These are phyloP conservation scores for Bretziella fagacearum DNA, from an alignment of 2,329 filamentous ascomycete species.

Conservation along the genomic window DNA sequence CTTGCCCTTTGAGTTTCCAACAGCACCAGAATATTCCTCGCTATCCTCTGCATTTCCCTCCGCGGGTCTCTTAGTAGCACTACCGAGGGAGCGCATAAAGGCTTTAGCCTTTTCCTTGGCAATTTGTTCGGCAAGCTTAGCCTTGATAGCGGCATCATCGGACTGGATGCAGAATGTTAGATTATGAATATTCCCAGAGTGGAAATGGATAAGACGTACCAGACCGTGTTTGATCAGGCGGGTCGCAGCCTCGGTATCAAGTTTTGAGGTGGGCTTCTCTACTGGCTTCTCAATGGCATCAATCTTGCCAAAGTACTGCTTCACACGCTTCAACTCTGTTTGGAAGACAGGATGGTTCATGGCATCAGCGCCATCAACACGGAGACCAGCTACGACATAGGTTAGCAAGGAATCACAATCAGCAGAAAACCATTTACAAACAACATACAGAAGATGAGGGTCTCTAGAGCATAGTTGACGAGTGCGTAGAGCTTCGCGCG, in stretches of 20 bases:
- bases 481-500: conserved; percentile 89
- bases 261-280: conserved; percentile 27
- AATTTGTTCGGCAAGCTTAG: conserved; percentile 37
- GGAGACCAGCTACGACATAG: conserved; percentile 44
- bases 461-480: conserved; percentile 76
- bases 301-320: conserved; percentile 87
- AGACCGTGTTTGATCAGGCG: conserved; percentile 72
- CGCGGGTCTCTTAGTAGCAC: conserved; percentile 22
- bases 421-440: neutral
- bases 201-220: conserved; percentile 27
- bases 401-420: conserved; percentile 10
- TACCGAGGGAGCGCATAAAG: conserved; percentile 29
- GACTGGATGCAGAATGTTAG: conserved; percentile 21
- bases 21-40: conserved; percentile 2
- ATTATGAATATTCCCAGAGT: neutral
- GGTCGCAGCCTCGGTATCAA: conserved; percentile 62
- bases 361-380: conserved; percentile 63
- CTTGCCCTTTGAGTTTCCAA: neutral
- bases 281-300: conserved; percentile 50
- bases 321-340: conserved; percentile 64
- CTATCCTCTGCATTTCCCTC: conserved; percentile 6
- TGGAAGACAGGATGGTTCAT: conserved; percentile 70
- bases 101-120: conserved; percentile 39
- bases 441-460: conserved; percentile 62
- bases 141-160: conserved; percentile 35